A percentile compares a stretch with the other conserved stretches of the same genome.
phyloP scores from a whole-genome alignment of 495 filamentous ascomycete species.

The Neurospora intermedia region DNA sequence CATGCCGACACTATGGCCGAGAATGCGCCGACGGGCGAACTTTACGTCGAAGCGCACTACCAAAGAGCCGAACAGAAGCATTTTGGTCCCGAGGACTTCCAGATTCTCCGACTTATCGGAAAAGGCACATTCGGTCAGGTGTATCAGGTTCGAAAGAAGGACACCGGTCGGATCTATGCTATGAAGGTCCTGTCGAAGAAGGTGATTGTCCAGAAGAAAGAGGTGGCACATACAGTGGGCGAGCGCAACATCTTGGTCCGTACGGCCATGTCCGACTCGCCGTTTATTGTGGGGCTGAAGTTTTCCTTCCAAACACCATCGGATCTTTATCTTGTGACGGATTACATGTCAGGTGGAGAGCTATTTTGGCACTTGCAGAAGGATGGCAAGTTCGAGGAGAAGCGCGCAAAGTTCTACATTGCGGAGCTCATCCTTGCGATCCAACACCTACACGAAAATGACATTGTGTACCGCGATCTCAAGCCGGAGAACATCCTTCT shows the following conservation, averaged over 20 bases:
- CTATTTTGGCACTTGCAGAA: slow-evolving; percentile 98
- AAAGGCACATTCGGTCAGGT: slow-evolving; percentile 99
- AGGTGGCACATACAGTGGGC: slow-evolving; percentile 91
- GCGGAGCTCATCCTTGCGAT: slow-evolving; percentile 93
- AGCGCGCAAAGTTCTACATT: slow-evolving; percentile 96
- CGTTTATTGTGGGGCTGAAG: slow-evolving; percentile 96
- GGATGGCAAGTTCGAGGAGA: slow-evolving; percentile 91
- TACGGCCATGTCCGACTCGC: slow-evolving; percentile 89
- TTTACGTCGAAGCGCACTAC: slow-evolving; percentile 75
- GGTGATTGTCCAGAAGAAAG: slow-evolving; percentile 99
- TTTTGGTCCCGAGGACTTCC: slow-evolving; percentile 93
- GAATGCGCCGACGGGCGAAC: slow-evolving; percentile 71
- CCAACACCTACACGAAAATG: slow-evolving; percentile 88
- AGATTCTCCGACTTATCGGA: slow-evolving; percentile 90
- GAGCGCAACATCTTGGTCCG: slow-evolving; percentile 95
- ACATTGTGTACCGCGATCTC: slow-evolving; percentile 95
- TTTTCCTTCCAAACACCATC: slow-evolving; percentile 98
- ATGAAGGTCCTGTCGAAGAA: slow-evolving; percentile 99
- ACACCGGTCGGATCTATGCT: slow-evolving; percentile 89
- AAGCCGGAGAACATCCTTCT: slow-evolving; percentile 98
- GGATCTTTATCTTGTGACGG: slow-evolving; percentile 95
- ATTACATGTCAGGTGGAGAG: slow-evolving; percentile 98
- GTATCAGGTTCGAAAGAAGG: slow-evolving; percentile 97
- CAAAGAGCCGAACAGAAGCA: slow-evolving; percentile 86
- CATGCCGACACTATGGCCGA: slow-evolving; percentile 44